A percentile compares a stretch with the other conserved stretches of the same genome.
Evolutionary conservation across 805 yeast species (phyloP).

Genomic region (Wickerhamomyces hampshirensis): DNA sequence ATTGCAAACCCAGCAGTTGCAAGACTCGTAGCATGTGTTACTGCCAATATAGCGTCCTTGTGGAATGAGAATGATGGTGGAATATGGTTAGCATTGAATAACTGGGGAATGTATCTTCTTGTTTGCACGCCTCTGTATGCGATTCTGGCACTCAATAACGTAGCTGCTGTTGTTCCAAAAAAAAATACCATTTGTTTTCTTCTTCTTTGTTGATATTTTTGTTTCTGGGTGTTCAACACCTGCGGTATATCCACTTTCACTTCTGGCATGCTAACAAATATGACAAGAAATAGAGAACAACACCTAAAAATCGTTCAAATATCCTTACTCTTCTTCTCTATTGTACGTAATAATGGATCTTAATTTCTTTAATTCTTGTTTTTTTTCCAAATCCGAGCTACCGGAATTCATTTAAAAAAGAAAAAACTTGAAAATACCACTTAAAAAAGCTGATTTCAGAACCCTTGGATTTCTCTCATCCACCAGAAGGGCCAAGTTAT

Average conservation of each 20-base stretch:
- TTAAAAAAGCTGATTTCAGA: too few relatives aligned
- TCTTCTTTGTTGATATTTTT: constrained; percentile 38
- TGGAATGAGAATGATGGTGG: constrained; percentile 82
- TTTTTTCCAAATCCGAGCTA: too few relatives aligned
- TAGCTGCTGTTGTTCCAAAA: constrained; percentile 65
- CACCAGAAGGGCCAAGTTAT: background rate
- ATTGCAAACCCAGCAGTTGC: constrained; percentile 71
- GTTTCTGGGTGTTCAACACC: constrained; percentile 10
- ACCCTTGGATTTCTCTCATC: background rate
- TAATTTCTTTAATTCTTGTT: too few relatives aligned
- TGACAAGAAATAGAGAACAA: background rate
- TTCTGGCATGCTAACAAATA: too few relatives aligned
- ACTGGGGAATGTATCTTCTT: constrained; percentile 63
- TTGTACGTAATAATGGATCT: too few relatives aligned
- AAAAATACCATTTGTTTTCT: constrained; percentile 69
- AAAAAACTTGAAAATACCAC: too few relatives aligned
- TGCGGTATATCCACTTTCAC: constrained; percentile 10
- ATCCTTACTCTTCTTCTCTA: too few relatives aligned
- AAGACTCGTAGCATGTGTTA: constrained; percentile 71
- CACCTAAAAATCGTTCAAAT: background rate
- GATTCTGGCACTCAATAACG: constrained; percentile 66
- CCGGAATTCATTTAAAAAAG: too few relatives aligned
- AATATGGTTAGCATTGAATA: constrained; percentile 79
- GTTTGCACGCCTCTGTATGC: constrained; percentile 72
- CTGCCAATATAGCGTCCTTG: constrained; percentile 81